phyloP scores from a whole-genome alignment of 1,139 yeast genomes.

The Diutina pseudorugosa region DNA sequence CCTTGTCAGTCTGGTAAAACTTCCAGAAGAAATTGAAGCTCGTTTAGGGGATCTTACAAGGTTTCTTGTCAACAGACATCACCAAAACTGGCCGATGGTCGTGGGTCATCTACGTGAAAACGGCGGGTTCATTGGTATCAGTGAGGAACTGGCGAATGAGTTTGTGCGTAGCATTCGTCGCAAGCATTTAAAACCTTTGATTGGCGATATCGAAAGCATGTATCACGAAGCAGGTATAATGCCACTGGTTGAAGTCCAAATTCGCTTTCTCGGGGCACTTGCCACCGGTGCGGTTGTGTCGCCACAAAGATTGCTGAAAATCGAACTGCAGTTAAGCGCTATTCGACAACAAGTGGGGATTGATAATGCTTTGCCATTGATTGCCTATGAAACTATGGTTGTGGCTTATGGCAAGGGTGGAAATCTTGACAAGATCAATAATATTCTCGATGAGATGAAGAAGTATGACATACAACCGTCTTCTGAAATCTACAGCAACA shows the following conservation, averaged over 20 bases:
- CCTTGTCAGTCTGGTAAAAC: conserved; percentile 6
- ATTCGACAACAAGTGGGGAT: conserved; percentile 11
- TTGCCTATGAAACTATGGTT: conserved; percentile 24
- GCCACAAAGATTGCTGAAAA: conserved; percentile 12
- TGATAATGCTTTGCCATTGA: conserved; percentile 12
- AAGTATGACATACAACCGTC: conserved; percentile 38
- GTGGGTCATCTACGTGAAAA: conserved; percentile 28
- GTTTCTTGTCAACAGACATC: conserved; percentile 29
- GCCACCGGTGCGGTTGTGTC: conserved; percentile 16
- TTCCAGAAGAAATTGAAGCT: conserved; percentile 33
- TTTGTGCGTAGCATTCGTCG: conserved; percentile 36
- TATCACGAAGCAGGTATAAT: conserved; percentile 23
- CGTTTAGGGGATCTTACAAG: conserved; percentile 37
- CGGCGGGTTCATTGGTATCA: conserved; percentile 30
- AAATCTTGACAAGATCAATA: conserved; percentile 20
- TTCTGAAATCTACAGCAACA: conserved; percentile 43
- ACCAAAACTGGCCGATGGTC: conserved; percentile 46
- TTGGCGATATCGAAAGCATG: conserved; percentile 20
- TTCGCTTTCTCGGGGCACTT: conserved; percentile 32
- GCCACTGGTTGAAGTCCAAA: conserved; percentile 25
- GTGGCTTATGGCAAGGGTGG: conserved; percentile 28
- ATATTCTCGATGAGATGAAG: conserved; percentile 37
- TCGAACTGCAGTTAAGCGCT: conserved; percentile 14
- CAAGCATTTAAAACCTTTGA: conserved; percentile 18
- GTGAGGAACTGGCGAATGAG: conserved; percentile 22